Base-by-base conservation (phyloP, 345 rosid species). In the Carallia brachiata region DNA sequence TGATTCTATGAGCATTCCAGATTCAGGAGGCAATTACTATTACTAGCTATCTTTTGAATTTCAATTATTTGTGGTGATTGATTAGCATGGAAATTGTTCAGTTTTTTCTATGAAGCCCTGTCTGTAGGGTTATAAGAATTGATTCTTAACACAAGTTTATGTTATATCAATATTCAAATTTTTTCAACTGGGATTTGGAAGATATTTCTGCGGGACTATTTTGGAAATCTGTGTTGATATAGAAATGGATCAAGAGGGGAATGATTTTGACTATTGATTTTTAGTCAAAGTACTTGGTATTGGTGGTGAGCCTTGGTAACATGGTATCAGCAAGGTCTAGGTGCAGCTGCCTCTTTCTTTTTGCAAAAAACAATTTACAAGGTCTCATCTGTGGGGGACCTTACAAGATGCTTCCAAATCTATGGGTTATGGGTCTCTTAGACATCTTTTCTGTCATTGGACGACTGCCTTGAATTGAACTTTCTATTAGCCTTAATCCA, bases 11-110 rank as follows among this genome's bases (percentile, higher is more conserved):
- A 71, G 80, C 65, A 72, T 67, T 73, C 85, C 80, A 48, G 76
- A 84, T 75, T 69, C 79, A 63, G 86, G 84, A 77, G 98, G 99
- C 85, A 82, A 80, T 74, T 65, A 53, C 73, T 80, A 12, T 72
- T 19, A 53, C 64, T 15, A 44, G 50, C 61, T 31, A 47, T 58
- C 68, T 54, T 36, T 19, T 19, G 10, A 52, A 23, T 67, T 63
- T 68, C 36, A 17, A 44, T 19, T 47, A 34, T 59, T 16, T 66
- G 36, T 28, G n/a, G 56, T 31, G n/a, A 8, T 47, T 23, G 10
- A 58, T 61, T 23, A 2, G 54, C 34, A 32, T 32, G 34, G 34
- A 23, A 27, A 8, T 47, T 23, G 10, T 63, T 61, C 27, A 2
- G 54, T 52, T 70, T 54, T 65, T 65, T 66, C 19, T 52, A 31